A percentile compares a stretch with the other conserved stretches of the same genome.
phyloP scores from a whole-genome alignment of 179 eudicot genomes.

The Pouteria campechiana region DNA sequence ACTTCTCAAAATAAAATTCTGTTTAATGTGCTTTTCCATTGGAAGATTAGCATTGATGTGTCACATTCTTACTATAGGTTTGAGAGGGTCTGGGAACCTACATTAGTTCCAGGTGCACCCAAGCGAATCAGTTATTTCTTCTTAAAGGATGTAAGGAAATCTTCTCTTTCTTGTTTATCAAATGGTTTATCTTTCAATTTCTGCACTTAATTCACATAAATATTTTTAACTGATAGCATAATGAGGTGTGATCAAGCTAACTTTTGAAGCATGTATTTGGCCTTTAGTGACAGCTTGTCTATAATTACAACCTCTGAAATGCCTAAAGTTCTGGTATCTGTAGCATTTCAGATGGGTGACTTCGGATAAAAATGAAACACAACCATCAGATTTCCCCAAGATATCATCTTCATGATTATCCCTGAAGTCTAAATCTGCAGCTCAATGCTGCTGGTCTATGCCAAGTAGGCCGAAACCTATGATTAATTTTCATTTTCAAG shows the following conservation, averaged over 20 bases:
- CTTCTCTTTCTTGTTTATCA: neutral
- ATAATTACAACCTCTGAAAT: too few relatives aligned
- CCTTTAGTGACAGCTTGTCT: neutral
- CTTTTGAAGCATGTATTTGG: neutral
- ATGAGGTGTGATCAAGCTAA: neutral
- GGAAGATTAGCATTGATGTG: neutral
- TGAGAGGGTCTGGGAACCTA: conserved; percentile 95
- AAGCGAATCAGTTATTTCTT: conserved; percentile 76
- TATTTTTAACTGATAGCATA: neutral
- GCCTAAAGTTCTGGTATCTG: too few relatives aligned
- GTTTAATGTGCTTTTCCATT: neutral
- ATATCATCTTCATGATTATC: too few relatives aligned
- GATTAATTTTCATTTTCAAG: too few relatives aligned
- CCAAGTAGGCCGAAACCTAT: too few relatives aligned
- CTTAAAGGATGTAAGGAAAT: conserved; percentile 60
- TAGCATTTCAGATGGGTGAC: too few relatives aligned
- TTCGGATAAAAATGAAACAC: too few relatives aligned
- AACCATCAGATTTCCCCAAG: too few relatives aligned
- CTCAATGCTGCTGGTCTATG: too few relatives aligned
- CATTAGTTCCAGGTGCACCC: conserved; percentile 56
- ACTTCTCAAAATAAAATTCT: neutral
- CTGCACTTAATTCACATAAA: neutral
- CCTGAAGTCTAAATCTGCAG: too few relatives aligned
- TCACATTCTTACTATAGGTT: conserved; percentile 30
- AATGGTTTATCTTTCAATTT: neutral